A percentile compares a stretch with the other conserved stretches of the same genome.
These are phyloP conservation scores for Purpureocillium lavendulum DNA, from an alignment of 2,329 filamentous ascomycete species.

Conservation along the genomic window DNA sequence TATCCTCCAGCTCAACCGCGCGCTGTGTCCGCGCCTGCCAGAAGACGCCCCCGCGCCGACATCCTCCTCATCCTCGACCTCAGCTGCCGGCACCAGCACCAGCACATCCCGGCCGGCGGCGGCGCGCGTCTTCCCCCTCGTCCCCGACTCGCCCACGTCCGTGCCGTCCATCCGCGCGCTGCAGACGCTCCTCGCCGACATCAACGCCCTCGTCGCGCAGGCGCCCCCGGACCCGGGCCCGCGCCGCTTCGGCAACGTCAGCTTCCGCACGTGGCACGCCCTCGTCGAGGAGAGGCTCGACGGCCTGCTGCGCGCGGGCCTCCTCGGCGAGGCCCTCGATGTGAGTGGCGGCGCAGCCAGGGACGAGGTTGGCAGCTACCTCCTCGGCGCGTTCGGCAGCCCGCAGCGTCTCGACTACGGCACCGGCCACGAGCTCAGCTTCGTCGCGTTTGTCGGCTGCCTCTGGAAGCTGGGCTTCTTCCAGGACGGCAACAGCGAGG, in stretches of 20 bases:
- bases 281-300: conserved; percentile 54
- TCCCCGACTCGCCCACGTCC: conserved; percentile 27
- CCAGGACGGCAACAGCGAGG: conserved; percentile 34
- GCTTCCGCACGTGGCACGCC: conserved; percentile 77
- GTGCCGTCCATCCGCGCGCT: conserved; percentile 53
- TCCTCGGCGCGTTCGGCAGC: conserved; percentile 82
- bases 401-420: conserved; percentile 87
- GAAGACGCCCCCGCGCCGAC: conserved; percentile 15
- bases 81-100: no score
- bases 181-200: conserved; percentile 54
- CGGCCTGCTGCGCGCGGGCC: conserved; percentile 17
- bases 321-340: conserved; percentile 19
- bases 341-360: conserved; percentile 35
- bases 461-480: conserved; percentile 90
- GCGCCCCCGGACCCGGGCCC: conserved; percentile 80
- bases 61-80: no score
- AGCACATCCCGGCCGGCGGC: background rate
- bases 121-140: conserved; percentile 29
- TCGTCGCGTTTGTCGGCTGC: conserved; percentile 80
- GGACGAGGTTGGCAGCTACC: conserved; percentile 68
- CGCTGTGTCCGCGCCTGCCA: conserved; percentile 65
- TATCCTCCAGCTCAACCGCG: conserved; percentile 79
- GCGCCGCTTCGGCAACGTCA: conserved; percentile 83
- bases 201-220: conserved; percentile 63
- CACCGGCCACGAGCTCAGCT: conserved; percentile 92